Evolutionary conservation across 1,284 basidiomycete genomes (phyloP).

Genomic region (Tilletia setariae): DNA sequence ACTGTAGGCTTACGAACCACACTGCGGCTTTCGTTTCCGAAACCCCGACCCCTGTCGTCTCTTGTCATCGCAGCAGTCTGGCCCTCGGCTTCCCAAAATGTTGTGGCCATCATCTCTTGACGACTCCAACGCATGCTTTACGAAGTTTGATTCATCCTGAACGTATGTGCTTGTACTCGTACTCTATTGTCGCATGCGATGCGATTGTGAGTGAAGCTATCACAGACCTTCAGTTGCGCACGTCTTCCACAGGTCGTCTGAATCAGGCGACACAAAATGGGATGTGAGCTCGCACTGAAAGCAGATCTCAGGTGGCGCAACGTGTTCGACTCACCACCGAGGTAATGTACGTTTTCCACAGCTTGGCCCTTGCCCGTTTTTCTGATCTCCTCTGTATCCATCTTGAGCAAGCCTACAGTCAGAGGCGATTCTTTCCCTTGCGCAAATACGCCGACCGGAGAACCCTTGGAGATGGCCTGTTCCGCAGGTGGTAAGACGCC

Average conservation of each 20-base stretch:
- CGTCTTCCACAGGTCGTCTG: constrained; percentile 15
- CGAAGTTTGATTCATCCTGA: no score
- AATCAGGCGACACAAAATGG: neutral
- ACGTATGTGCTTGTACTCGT: no score
- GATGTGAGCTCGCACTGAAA: neutral
- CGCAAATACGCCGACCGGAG: constrained; percentile 80
- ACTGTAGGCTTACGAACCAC: no score
- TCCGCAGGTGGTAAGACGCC: constrained; percentile 78
- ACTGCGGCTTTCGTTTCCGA: no score
- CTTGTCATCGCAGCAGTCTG: no score
- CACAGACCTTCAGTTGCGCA: constrained; percentile 11
- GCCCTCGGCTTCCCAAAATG: no score
- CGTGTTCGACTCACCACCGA: constrained; percentile 71
- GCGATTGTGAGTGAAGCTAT: neutral
- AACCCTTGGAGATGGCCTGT: constrained; percentile 66
- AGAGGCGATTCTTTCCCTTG: constrained; percentile 95
- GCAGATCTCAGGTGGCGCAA: neutral
- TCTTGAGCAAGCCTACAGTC: constrained; percentile 78
- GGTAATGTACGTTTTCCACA: constrained; percentile 78
- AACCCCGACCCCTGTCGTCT: no score
- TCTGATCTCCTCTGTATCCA: constrained; percentile 83
- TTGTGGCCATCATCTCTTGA: no score
- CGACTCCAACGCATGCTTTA: no score
- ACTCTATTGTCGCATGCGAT: no score
- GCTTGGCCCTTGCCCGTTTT: constrained; percentile 83